Evolutionary conservation across 805 yeast genomes (phyloP).

Genomic region (Jamesozyma piceae): DNA sequence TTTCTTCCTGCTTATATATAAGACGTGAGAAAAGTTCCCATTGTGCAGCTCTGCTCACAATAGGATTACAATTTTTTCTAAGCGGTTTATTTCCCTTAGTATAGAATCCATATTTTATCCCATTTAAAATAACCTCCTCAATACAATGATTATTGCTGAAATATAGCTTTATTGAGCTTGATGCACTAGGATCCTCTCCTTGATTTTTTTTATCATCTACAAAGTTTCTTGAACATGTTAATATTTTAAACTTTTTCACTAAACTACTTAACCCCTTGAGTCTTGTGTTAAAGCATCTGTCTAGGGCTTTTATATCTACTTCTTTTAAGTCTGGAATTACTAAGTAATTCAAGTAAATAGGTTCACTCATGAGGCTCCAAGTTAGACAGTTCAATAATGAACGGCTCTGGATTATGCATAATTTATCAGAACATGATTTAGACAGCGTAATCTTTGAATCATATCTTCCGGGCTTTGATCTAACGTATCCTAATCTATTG

Average conservation of each 20-base stretch:
- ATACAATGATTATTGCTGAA: neutral
- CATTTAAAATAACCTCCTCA: slow-evolving; percentile 40
- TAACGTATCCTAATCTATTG: slow-evolving; percentile 48
- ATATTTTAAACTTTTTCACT: slow-evolving; percentile 1
- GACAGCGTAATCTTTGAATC: slow-evolving; percentile 68
- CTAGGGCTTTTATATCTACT: slow-evolving; percentile 1
- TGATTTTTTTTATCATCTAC: slow-evolving; percentile 11
- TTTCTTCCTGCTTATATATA: neutral
- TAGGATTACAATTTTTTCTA: slow-evolving; percentile 32
- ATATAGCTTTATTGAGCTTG: slow-evolving; percentile 14
- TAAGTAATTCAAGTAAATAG: slow-evolving; percentile 36
- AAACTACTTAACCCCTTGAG: slow-evolving; percentile 1
- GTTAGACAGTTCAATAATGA: slow-evolving; percentile 45
- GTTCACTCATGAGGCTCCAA: slow-evolving; percentile 28
- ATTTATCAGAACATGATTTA: slow-evolving; percentile 85
- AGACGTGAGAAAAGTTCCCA: slow-evolving; percentile 16
- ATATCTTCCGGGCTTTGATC: slow-evolving; percentile 88
- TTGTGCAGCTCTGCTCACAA: slow-evolving; percentile 20
- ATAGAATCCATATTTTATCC: slow-evolving; percentile 51
- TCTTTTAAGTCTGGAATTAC: slow-evolving; percentile 34
- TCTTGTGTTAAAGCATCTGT: slow-evolving; percentile 12
- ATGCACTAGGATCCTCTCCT: slow-evolving; percentile 15
- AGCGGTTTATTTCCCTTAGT: slow-evolving; percentile 37
- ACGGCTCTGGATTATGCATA: slow-evolving; percentile 51
- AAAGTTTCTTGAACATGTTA: slow-evolving; percentile 8